These are phyloP conservation scores for Volvariella volvacea DNA, from an alignment of 1,284 basidiomycete genomes.

Conservation along the genomic window DNA sequence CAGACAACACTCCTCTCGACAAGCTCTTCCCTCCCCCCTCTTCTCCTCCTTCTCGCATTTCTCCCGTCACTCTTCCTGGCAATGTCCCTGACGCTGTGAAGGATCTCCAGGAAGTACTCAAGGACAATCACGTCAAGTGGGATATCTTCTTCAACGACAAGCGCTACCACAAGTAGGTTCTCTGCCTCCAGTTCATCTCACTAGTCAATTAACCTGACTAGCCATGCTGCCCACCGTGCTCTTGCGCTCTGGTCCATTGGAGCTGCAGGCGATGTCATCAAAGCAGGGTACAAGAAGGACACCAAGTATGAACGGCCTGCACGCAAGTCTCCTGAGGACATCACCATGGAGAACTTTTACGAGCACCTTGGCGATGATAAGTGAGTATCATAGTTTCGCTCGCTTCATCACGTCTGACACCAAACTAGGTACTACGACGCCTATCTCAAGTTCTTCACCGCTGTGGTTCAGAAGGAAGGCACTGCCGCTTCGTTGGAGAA, in stretches of 20 bases:
- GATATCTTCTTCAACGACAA: slow-evolving; percentile 39
- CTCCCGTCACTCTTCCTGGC: slow-evolving; percentile 22
- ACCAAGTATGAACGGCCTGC: slow-evolving; percentile 30
- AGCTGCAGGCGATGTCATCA: slow-evolving; percentile 30
- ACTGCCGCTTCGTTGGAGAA: slow-evolving; percentile 39
- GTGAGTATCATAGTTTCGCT: slow-evolving; percentile 23
- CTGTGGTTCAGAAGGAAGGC: slow-evolving; percentile 35
- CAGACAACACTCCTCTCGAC: slow-evolving; percentile 8
- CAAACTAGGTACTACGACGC: slow-evolving; percentile 52
- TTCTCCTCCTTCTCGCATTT: slow-evolving; percentile 23
- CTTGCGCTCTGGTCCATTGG: slow-evolving; percentile 46
- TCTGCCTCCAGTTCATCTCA: not conserved
- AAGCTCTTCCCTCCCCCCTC: slow-evolving; percentile 32
- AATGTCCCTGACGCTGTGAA: slow-evolving; percentile 23
- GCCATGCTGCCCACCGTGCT: slow-evolving; percentile 45
- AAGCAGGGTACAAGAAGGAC: slow-evolving; percentile 36
- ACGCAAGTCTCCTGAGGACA: slow-evolving; percentile 32
- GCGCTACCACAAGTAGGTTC: slow-evolving; percentile 36
- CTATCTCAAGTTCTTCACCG: slow-evolving; percentile 52
- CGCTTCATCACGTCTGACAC: too few species aligned
- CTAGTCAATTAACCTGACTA: slow-evolving; percentile 14
- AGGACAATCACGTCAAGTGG: slow-evolving; percentile 35
- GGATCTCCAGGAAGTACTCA: slow-evolving; percentile 25
- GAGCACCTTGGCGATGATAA: slow-evolving; percentile 42
- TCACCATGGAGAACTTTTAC: slow-evolving; percentile 38